phyloP scores from a whole-genome alignment of 352 stramenopile species.

The Pythium monospermum region DNA sequence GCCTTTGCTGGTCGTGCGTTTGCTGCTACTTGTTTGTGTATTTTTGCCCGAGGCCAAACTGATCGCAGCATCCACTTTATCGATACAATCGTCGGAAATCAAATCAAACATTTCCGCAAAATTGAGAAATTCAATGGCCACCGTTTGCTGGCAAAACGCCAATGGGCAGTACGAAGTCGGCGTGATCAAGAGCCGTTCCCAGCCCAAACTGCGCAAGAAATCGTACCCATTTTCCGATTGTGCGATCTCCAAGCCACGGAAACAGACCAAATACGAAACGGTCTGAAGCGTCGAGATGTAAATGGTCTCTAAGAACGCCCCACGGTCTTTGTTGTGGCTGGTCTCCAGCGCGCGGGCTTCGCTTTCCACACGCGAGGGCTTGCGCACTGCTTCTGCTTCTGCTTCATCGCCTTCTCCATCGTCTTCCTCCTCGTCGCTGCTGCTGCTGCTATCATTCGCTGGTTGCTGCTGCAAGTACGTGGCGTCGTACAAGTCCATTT shows the following conservation, averaged over 20 bases:
- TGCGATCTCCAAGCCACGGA: slow-evolving; percentile 88
- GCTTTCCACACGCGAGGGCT: slow-evolving; percentile 16
- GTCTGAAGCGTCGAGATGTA: slow-evolving; percentile 89
- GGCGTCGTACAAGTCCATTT: slow-evolving; percentile 88
- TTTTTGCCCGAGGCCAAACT: slow-evolving; percentile 38
- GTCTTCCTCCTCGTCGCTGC: slow-evolving; percentile 7
- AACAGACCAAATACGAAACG: slow-evolving; percentile 98
- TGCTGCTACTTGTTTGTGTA: slow-evolving; percentile 21
- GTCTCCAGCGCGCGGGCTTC: slow-evolving; percentile 27
- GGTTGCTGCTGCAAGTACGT: slow-evolving; percentile 24
- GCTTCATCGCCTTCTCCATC: slow-evolving; percentile 17
- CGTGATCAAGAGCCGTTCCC: slow-evolving; percentile 69
- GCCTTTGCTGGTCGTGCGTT: too few species aligned
- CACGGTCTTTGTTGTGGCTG: slow-evolving; percentile 14
- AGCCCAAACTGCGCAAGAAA: slow-evolving; percentile 77
- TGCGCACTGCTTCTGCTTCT: slow-evolving; percentile 17
- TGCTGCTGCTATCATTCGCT: too few species aligned
- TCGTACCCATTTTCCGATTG: slow-evolving; percentile 65
- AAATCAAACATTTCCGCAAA: slow-evolving; percentile 74
- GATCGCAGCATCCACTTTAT: slow-evolving; percentile 69
- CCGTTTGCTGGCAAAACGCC: slow-evolving; percentile 72
- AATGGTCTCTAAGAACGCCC: slow-evolving; percentile 75
- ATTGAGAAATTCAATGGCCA: slow-evolving; percentile 81
- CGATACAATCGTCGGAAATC: slow-evolving; percentile 69
- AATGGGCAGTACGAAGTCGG: slow-evolving; percentile 52